Percentiles rank a stretch among this genome's conserved stretches.
Conservation (phyloP, 2,329 filamentous ascomycete genomes). For the Exophiala alcalophila region DNA sequence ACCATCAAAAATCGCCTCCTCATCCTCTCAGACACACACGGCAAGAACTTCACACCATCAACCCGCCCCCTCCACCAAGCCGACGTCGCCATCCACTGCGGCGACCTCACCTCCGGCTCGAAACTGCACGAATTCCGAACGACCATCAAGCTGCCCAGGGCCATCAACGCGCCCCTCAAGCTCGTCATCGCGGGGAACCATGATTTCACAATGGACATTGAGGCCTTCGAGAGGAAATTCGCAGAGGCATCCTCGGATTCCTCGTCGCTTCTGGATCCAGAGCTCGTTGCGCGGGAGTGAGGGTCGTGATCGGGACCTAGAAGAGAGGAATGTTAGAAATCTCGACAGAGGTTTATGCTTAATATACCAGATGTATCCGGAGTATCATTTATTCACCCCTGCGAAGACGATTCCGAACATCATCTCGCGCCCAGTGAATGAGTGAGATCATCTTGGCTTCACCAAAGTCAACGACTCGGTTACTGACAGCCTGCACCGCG, state of each 20-base stretch:
- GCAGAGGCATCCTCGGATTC: too few species aligned
- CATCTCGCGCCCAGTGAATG: too few species aligned
- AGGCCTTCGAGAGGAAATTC: conserved; percentile 38
- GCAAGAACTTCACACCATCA: conserved; percentile 28
- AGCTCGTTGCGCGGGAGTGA: conserved; percentile 36
- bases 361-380: too few species aligned
- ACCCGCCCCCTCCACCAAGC: conserved; percentile 35
- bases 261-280: conserved; percentile 31
- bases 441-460: too few species aligned
- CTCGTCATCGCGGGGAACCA: conserved; percentile 57
- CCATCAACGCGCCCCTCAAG: conserved; percentile 50
- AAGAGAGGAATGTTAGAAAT: too few species aligned
- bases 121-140: conserved; percentile 41
- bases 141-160: conserved; percentile 44
- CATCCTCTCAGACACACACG: conserved; percentile 48
- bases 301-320: too few species aligned
- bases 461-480: too few species aligned
- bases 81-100: conserved; percentile 55
- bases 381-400: too few species aligned
- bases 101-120: conserved; percentile 50
- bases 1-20: conserved; percentile 43
- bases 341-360: too few species aligned
- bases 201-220: conserved; percentile 46
- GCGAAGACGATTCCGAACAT: too few species aligned
- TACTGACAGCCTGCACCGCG: too few species aligned